A percentile compares a stretch with the other conserved stretches of the same genome.
Conservation (phyloP, 768 basidiomycete genomes). For the Lyophyllum shimeji region DNA sequence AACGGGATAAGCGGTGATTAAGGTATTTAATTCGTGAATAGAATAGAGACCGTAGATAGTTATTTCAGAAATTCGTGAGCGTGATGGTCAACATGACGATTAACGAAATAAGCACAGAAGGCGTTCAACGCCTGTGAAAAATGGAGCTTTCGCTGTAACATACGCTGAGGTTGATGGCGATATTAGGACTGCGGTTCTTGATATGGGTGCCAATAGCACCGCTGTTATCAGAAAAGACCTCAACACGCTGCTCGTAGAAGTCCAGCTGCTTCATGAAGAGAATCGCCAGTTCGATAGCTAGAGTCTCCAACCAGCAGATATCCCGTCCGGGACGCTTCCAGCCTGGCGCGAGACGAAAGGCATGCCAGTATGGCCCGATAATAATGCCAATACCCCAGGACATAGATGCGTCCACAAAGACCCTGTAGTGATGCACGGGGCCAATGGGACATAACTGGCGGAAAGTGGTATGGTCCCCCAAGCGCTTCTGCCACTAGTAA, state of each 20-base stretch:
- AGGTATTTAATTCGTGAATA: neutral
- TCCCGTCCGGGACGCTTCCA: too few species aligned
- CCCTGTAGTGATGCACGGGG: neutral
- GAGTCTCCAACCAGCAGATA: too few species aligned
- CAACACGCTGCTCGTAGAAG: too few species aligned
- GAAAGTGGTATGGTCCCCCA: neutral
- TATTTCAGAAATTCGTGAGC: slow-evolving; percentile 1
- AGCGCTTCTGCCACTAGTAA: slow-evolving; percentile 25
- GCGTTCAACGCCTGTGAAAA: slow-evolving; percentile 21
- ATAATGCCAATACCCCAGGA: slow-evolving; percentile 26
- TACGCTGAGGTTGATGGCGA: too few species aligned
- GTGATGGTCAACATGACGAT: slow-evolving; percentile 6
- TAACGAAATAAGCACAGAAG: slow-evolving; percentile 15
- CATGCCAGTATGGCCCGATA: slow-evolving; percentile 14
- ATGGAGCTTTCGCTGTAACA: too few species aligned
- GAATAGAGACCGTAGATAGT: neutral
- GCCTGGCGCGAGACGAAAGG: slow-evolving; percentile 2
- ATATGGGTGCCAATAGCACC: too few species aligned
- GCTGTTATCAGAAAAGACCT: too few species aligned
- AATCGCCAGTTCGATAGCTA: too few species aligned
- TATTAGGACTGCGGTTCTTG: too few species aligned
- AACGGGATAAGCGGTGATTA: neutral
- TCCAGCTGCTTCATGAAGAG: too few species aligned
- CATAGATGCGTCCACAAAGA: slow-evolving; percentile 16
- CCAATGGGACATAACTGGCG: neutral